Base-by-base conservation (phyloP, 257 asterid species). In the Plantago major region DNA sequence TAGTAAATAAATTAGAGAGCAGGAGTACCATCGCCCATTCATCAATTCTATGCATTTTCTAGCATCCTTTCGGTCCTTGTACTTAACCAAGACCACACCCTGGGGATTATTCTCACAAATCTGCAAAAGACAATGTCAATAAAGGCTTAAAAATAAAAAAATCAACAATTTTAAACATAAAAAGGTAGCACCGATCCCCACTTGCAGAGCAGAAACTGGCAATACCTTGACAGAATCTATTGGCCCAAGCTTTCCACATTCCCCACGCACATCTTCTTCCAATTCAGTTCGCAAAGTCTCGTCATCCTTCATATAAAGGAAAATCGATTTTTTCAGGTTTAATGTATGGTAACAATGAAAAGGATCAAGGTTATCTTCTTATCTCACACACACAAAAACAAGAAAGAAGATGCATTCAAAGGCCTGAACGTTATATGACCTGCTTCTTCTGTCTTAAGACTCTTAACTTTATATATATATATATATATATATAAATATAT, bases 171-270 rank as follows among this genome's bases (percentile, higher is more conserved):
- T 55, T 46, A 54, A 50, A 28, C 59, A 18, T 37, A 22, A 10
- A 48, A 15, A 51, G 33, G 42, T 10, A 44, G 64, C 42, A 42
- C 15, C 6, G 46, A 7, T 43, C 42, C 51, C 47, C 48, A 14
- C 16, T 54, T 17, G 49, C 53, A 44, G 46, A 11, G 44, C 40
- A 54, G 1, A 43, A 22, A 17, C 22, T 30, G 51, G 56, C 37
- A 62, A 47, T 78, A 91, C 98, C 94, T 84, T 91, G 60, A 91
- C 81, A n/a, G 72, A 69, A 65, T 91, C 98, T 71, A 88, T 62
- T n/a, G 84, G 95, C 44, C 98, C 96, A 68, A 88, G 79, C 80
- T 88, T 91, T 40, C 87, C 84, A 78, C 98, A 91, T 69, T 91
- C 96, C 1, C 78, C 92, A 26, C 72, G 76, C 15, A 91, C 83